These are phyloP conservation scores for Cucurbita moschata DNA, from an alignment of 306 rosid genomes.

Conservation along the genomic window DNA sequence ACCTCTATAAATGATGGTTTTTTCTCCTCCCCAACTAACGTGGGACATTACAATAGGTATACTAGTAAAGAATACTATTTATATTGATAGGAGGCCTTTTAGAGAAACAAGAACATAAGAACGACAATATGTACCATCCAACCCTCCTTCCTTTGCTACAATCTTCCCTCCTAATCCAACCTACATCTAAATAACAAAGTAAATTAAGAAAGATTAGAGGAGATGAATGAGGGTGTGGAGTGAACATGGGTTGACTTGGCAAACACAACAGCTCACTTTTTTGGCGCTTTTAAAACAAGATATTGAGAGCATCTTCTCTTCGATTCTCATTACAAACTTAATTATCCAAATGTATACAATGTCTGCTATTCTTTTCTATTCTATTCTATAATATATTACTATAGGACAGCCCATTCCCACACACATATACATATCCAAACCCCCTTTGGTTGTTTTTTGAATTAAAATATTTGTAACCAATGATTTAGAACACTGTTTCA, in stretches of 20 bases:
- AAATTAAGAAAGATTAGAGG: neutral
- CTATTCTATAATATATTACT: neutral
- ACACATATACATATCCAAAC: neutral
- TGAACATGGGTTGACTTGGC: slow-evolving; percentile 13
- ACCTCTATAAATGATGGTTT: no score
- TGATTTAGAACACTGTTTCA: slow-evolving; percentile 5
- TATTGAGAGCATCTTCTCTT: slow-evolving; percentile 4
- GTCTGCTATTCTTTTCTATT: neutral
- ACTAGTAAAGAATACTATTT: no score
- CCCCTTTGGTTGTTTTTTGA: neutral
- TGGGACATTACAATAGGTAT: no score
- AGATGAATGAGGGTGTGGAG: neutral
- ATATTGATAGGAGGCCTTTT: no score
- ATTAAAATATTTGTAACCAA: neutral
- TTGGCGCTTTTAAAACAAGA: neutral
- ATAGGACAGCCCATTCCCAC: neutral
- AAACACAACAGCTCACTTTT: slow-evolving; percentile 2
- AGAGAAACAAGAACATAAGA: no score
- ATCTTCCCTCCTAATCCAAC: no score
- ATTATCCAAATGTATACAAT: slow-evolving; percentile 1
- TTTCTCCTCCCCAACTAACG: no score
- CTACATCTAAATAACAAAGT: neutral
- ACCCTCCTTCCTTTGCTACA: no score
- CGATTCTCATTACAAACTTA: neutral
- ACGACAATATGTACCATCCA: no score